phyloP scores from a whole-genome alignment of 2,329 filamentous ascomycete species.

The Colletotrichum incanum region DNA sequence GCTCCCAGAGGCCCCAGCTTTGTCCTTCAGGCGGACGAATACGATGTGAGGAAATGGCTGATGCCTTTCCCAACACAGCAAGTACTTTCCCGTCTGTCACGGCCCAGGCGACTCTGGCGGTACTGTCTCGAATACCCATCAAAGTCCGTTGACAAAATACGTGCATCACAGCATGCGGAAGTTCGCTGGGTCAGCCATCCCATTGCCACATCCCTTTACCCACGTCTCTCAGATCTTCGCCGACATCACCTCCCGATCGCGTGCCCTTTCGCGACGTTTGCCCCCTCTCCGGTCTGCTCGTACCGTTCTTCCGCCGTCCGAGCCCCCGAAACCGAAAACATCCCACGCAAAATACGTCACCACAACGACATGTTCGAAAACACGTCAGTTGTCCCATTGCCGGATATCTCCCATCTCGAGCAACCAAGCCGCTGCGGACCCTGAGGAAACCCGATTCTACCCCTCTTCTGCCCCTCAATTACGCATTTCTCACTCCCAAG shows the following conservation, averaged over 20 bases:
- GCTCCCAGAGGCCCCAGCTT: conserved; percentile 10
- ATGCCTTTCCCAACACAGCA: conserved; percentile 36
- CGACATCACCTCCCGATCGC: conserved; percentile 23
- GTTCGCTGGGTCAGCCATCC: conserved; percentile 5
- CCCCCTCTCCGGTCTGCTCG: conserved; percentile 9
- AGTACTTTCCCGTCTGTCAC: conserved; percentile 21
- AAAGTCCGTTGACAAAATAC: conserved; percentile 21
- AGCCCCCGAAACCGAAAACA: conserved; percentile 9
- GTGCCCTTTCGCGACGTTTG: conserved; percentile 24
- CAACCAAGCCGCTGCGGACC: conserved; percentile 2
- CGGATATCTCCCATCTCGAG: background rate
- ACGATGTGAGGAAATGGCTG: conserved; percentile 33
- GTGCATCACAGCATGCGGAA: conserved; percentile 39
- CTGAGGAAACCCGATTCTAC: conserved; percentile 21
- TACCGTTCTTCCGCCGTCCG: conserved; percentile 18
- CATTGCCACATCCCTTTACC: conserved; percentile 1
- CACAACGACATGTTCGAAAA: conserved; percentile 23
- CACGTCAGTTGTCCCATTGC: background rate
- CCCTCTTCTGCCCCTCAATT: conserved; percentile 28
- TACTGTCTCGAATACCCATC: conserved; percentile 18
- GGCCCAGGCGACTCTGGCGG: background rate
- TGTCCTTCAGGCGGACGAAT: conserved; percentile 28
- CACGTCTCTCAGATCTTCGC: conserved; percentile 14
- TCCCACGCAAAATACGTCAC: conserved; percentile 36
- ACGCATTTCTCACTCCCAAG: conserved; percentile 20